A percentile compares a stretch with the other conserved stretches of the same genome.
Conservation (phyloP, 768 basidiomycete species). For the Termitomyces sp. region DNA sequence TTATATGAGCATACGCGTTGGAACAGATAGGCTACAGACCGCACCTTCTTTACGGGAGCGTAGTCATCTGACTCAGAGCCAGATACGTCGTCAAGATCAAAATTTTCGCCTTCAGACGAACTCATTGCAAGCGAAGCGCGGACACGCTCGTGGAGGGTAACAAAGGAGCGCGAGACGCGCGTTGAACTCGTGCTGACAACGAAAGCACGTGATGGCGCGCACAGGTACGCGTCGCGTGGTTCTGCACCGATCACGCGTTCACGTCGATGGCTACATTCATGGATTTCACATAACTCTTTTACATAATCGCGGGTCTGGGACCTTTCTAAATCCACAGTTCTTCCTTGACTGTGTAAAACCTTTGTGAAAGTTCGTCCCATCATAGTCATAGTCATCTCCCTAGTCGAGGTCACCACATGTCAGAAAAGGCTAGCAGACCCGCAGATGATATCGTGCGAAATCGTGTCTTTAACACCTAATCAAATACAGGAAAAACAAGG, state of each 20-base stretch:
- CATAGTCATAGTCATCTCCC: background rate
- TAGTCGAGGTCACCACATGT: background rate
- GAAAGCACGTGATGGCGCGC: constrained; percentile 9
- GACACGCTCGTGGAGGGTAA: background rate
- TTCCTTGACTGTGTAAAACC: background rate
- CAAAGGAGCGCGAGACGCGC: constrained; percentile 5
- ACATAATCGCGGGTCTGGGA: constrained; percentile 8
- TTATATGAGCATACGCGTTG: constrained; percentile 3
- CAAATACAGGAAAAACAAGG: constrained; percentile 3
- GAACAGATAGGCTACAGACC: constrained; percentile 11
- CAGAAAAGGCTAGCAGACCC: constrained; percentile 1
- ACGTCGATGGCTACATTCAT: background rate
- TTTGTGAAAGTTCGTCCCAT: background rate
- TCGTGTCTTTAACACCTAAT: background rate
- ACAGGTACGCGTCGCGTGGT: background rate
- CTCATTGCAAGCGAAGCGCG: constrained; percentile 42
- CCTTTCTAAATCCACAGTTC: background rate
- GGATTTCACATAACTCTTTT: background rate
- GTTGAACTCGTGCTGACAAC: constrained; percentile 4
- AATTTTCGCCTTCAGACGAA: constrained; percentile 70
- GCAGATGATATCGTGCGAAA: background rate
- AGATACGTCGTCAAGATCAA: constrained; percentile 53
- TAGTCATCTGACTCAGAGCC: constrained; percentile 68
- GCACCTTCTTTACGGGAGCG: constrained; percentile 55
- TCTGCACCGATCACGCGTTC: background rate